Conservation (phyloP, 306 rosid species). For the Albizia julibrissin region DNA sequence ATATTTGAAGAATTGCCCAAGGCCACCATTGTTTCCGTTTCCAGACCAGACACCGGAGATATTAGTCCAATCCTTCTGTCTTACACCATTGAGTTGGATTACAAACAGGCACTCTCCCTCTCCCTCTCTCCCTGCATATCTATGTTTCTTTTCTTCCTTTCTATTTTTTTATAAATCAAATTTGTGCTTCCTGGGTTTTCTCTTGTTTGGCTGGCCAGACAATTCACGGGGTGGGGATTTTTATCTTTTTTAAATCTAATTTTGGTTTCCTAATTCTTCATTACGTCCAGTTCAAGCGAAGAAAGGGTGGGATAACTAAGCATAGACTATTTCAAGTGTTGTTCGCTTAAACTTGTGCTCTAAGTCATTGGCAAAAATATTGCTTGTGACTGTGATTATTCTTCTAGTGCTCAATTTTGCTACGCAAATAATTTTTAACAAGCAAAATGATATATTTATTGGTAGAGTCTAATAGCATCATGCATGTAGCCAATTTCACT, state of each 20-base stretch:
- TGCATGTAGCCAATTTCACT: neutral
- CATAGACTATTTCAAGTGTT: neutral
- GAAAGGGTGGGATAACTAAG: neutral
- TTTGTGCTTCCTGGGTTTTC: neutral
- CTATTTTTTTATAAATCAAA: neutral
- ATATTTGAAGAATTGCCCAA: constrained; percentile 76
- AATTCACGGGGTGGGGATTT: neutral
- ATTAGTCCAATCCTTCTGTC: constrained; percentile 80
- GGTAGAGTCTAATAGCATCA: neutral
- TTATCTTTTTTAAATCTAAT: neutral
- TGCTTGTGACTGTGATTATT: neutral
- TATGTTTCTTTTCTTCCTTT: neutral
- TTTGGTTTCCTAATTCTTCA: neutral
- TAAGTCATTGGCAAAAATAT: constrained; percentile 14
- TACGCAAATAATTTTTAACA: neutral
- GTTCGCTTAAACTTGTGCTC: constrained; percentile 18
- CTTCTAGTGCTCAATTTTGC: neutral
- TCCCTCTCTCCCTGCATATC: neutral
- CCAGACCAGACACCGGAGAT: constrained; percentile 78
- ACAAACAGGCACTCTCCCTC: constrained; percentile 72
- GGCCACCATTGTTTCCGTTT: constrained; percentile 70
- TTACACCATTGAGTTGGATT: constrained; percentile 76
- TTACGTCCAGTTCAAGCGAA: neutral
- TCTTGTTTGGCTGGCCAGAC: neutral
- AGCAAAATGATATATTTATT: neutral